These are phyloP conservation scores for Fusarium robinianum DNA, from an alignment of 2,329 filamentous ascomycete species.

Conservation along the genomic window DNA sequence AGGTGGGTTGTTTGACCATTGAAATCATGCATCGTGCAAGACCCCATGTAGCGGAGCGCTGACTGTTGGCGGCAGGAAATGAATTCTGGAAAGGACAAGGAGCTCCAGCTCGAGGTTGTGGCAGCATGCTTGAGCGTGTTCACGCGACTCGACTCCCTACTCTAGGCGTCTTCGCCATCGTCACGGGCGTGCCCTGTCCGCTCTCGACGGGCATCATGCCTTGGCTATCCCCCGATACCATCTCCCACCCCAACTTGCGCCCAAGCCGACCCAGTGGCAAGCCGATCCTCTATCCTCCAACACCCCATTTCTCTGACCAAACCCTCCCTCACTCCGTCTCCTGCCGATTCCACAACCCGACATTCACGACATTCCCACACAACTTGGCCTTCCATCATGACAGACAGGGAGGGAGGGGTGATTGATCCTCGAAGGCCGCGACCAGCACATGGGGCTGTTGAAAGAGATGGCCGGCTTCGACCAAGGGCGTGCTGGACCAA, in stretches of 20 bases:
- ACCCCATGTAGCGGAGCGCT: no score
- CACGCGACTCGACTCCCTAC: constrained; percentile 91
- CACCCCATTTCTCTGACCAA: constrained; percentile 21
- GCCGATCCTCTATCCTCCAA: constrained; percentile 22
- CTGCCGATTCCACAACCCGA: constrained; percentile 19
- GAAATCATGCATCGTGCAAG: background rate
- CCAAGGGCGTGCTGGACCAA: constrained; percentile 13
- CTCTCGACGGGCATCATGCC: constrained; percentile 16
- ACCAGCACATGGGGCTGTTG: constrained; percentile 24
- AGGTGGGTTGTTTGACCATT: constrained; percentile 53
- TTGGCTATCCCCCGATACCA: constrained; percentile 13
- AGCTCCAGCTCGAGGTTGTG: constrained; percentile 95
- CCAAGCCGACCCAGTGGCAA: constrained; percentile 15
- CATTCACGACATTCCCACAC: constrained; percentile 18
- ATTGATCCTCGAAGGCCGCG: constrained; percentile 12
- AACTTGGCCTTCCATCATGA: constrained; percentile 9
- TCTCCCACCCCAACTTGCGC: constrained; percentile 23
- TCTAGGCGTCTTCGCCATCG: constrained; percentile 56
- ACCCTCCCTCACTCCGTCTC: constrained; percentile 16
- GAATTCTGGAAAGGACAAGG: constrained; percentile 84
- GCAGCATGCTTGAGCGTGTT: constrained; percentile 97
- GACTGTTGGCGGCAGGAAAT: constrained; percentile 62
- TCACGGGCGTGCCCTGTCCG: constrained; percentile 11
- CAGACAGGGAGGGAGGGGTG: constrained; percentile 10
- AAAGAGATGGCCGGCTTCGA: constrained; percentile 21